phyloP scores from a whole-genome alignment of 345 rosid genomes.

The Barbarea vulgaris region DNA sequence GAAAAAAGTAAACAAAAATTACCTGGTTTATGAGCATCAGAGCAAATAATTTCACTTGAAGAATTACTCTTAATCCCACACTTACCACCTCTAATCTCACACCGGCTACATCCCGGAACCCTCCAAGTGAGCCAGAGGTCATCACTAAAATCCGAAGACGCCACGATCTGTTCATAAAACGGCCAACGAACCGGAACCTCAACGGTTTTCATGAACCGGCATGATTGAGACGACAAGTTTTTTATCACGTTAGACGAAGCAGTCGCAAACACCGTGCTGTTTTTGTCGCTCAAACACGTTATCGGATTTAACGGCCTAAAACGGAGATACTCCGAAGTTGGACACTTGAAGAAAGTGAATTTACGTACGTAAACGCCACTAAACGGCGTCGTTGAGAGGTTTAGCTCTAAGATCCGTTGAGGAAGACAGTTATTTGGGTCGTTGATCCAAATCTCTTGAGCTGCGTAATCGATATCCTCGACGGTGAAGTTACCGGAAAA shows the following conservation, averaged over 20 bases:
- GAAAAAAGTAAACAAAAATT: not conserved
- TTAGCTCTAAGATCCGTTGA: constrained; percentile 52
- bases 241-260: constrained; percentile 39
- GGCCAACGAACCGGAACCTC: constrained; percentile 60
- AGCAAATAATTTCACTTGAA: constrained; percentile 47
- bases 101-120: constrained; percentile 52
- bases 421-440: constrained; percentile 69
- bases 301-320: constrained; percentile 51
- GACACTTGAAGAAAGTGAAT: constrained; percentile 67
- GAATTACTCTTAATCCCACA: constrained; percentile 64
- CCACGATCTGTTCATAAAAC: constrained; percentile 45
- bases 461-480: constrained; percentile 53
- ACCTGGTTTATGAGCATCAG: constrained; percentile 47
- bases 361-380: constrained; percentile 43
- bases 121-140: constrained; percentile 43
- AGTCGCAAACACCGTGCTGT: constrained; percentile 63
- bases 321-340: constrained; percentile 38
- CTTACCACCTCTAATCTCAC: constrained; percentile 57
- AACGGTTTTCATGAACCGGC: constrained; percentile 41
- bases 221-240: constrained; percentile 41
- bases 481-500: constrained; percentile 53
- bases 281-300: constrained; percentile 56
- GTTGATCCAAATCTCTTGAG: constrained; percentile 68
- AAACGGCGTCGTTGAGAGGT: constrained; percentile 63
- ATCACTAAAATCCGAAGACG: constrained; percentile 39